phyloP scores from a whole-genome alignment of 495 filamentous ascomycete genomes.

The Aspergillus olivimuriae region DNA sequence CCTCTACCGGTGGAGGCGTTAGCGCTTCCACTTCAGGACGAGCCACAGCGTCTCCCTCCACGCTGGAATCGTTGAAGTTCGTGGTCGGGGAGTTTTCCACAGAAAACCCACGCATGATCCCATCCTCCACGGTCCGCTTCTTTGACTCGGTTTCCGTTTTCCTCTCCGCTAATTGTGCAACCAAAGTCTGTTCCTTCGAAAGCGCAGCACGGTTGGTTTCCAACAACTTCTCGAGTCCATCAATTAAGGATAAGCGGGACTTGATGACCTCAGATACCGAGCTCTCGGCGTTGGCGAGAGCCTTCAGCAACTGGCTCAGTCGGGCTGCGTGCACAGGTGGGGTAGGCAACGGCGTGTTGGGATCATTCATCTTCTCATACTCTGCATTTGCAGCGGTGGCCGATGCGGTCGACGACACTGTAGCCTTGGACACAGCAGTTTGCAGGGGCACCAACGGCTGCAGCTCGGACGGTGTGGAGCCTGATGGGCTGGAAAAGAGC shows the following conservation, averaged over 20 bases:
- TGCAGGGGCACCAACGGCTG: constrained; percentile 65
- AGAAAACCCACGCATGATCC: constrained; percentile 75
- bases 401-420: constrained; percentile 52
- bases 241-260: constrained; percentile 69
- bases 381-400: constrained; percentile 66
- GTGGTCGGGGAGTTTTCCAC: constrained; percentile 33
- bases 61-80: constrained; percentile 35
- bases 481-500: constrained; percentile 52
- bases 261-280: constrained; percentile 88
- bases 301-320: constrained; percentile 78
- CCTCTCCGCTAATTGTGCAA: constrained; percentile 51
- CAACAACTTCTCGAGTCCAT: constrained; percentile 76
- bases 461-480: constrained; percentile 68
- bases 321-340: constrained; percentile 89
- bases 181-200: constrained; percentile 57
- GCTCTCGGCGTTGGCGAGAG: constrained; percentile 81
- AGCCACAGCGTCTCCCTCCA: constrained; percentile 42
- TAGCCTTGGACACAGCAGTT: constrained; percentile 63
- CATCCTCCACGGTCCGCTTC: constrained; percentile 81
- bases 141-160: constrained; percentile 63
- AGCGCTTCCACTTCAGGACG: constrained; percentile 78
- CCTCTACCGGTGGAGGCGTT: constrained; percentile 63
- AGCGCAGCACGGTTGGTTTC: constrained; percentile 65
- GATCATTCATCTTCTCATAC: constrained; percentile 73
- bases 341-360: constrained; percentile 55